phyloP scores from a whole-genome alignment of 768 basidiomycete species.

The Sarcodon sp. region DNA sequence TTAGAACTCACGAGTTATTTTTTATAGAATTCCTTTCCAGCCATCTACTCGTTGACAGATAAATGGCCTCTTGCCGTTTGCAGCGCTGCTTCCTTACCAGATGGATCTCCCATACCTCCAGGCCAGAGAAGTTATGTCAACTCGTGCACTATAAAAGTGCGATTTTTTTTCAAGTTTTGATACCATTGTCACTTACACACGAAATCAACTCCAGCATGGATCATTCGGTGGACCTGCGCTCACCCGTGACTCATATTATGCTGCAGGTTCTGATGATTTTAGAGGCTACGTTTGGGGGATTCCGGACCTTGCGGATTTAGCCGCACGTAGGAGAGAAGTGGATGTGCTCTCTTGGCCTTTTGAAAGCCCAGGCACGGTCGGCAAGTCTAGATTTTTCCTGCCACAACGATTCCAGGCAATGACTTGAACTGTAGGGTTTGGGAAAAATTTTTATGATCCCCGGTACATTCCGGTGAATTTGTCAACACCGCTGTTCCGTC shows the following conservation, averaged over 20 bases:
- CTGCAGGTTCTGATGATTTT: constrained; percentile 78
- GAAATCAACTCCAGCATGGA: constrained; percentile 39
- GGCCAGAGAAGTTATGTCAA: constrained; percentile 51
- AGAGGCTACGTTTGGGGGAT: constrained; percentile 69
- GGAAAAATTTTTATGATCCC: constrained; percentile 21
- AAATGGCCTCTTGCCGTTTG: constrained; percentile 59
- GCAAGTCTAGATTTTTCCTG: constrained; percentile 11
- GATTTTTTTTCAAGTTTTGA: constrained; percentile 1
- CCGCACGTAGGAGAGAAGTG: constrained; percentile 31
- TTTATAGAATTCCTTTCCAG: constrained; percentile 51
- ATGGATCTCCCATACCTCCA: constrained; percentile 33
- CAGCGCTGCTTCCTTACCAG: constrained; percentile 42
- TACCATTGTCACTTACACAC: background rate
- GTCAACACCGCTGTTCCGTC: constrained; percentile 44
- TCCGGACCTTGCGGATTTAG: constrained; percentile 33
- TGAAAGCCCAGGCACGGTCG: constrained; percentile 21
- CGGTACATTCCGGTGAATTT: constrained; percentile 50
- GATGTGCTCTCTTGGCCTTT: constrained; percentile 31
- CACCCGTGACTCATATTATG: constrained; percentile 45
- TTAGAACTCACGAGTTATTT: background rate
- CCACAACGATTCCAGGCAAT: constrained; percentile 1
- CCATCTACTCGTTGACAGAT: constrained; percentile 57
- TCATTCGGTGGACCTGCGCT: constrained; percentile 54
- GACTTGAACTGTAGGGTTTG: constrained; percentile 25
- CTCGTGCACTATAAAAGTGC: constrained; percentile 71